These are phyloP conservation scores for Aphanomyces astaci DNA, from an alignment of 352 stramenopile species.

Conservation along the genomic window DNA sequence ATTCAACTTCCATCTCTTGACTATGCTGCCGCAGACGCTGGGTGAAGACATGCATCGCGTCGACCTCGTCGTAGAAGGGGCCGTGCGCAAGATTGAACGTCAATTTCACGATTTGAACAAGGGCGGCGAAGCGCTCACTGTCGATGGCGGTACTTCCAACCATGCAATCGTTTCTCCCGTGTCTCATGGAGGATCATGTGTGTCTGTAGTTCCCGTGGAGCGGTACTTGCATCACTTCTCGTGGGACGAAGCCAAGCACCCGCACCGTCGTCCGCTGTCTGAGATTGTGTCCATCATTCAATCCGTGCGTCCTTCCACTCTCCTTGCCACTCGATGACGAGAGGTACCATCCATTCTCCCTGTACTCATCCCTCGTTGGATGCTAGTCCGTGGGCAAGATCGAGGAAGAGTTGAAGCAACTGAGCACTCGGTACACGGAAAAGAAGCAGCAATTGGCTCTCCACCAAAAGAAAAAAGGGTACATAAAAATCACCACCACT, in stretches of 20 bases:
- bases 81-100: slow-evolving; percentile 96
- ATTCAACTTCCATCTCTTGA: not conserved
- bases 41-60: slow-evolving; percentile 95
- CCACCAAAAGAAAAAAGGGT: slow-evolving; percentile 91
- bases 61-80: slow-evolving; percentile 90
- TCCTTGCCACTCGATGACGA: not conserved
- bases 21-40: slow-evolving; percentile 37
- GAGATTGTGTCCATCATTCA: slow-evolving; percentile 95
- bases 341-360: too few relatives aligned
- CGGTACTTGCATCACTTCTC: slow-evolving; percentile 96
- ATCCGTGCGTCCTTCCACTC: slow-evolving; percentile 40
- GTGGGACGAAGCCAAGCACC: slow-evolving; percentile 98
- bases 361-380: not conserved
- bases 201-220: slow-evolving; percentile 73
- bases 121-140: slow-evolving; percentile 70
- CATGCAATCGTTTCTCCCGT: not conserved
- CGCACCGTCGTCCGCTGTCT: slow-evolving; percentile 91
- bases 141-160: slow-evolving; percentile 53
- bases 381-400: slow-evolving; percentile 86
- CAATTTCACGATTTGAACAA: slow-evolving; percentile 93
- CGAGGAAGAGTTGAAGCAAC: slow-evolving; percentile 95
- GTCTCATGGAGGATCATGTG: not conserved
- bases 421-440: slow-evolving; percentile 89
- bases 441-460: slow-evolving; percentile 88
- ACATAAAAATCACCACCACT: too few relatives aligned